Percentiles rank a stretch among this genome's conserved stretches.
Conservation (phyloP, 768 basidiomycete genomes). For the Kwoniella newhampshirensis region DNA sequence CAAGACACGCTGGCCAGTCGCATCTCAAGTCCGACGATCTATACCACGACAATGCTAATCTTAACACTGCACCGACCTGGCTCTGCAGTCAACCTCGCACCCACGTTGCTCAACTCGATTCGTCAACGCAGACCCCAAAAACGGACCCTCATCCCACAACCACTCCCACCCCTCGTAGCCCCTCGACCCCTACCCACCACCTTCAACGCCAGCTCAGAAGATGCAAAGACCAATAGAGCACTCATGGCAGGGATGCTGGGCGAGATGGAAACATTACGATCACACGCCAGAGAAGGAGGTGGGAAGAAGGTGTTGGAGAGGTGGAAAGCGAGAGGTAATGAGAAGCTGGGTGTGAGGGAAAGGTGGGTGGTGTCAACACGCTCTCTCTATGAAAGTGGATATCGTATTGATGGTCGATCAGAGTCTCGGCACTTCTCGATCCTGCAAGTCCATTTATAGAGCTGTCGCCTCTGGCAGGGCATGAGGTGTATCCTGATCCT, state of each 20-base stretch:
- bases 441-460: slow-evolving; percentile 87
- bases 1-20: too few species aligned
- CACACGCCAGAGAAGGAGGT: slow-evolving; percentile 39
- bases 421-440: slow-evolving; percentile 73
- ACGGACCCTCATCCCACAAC: slow-evolving; percentile 41
- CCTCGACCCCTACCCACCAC: slow-evolving; percentile 32
- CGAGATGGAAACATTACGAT: slow-evolving; percentile 17
- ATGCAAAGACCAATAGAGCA: slow-evolving; percentile 25
- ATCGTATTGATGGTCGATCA: slow-evolving; percentile 43
- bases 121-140: too few species aligned
- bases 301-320: slow-evolving; percentile 29
- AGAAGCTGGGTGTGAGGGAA: slow-evolving; percentile 38
- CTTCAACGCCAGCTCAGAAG: slow-evolving; percentile 20
- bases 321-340: slow-evolving; percentile 41
- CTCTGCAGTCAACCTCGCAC: too few species aligned
- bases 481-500: slow-evolving; percentile 72
- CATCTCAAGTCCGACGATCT: too few species aligned
- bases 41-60: too few species aligned
- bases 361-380: slow-evolving; percentile 18
- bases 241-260: slow-evolving; percentile 25
- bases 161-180: slow-evolving; percentile 24
- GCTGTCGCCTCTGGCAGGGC: slow-evolving; percentile 78
- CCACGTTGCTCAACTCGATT: too few species aligned
- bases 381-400: not conserved
- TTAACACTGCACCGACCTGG: too few species aligned